Percentiles rank a stretch among this genome's conserved stretches.
These are phyloP conservation scores for Raphanus raphanistrum DNA, from an alignment of 345 rosid species.

Conservation along the genomic window DNA sequence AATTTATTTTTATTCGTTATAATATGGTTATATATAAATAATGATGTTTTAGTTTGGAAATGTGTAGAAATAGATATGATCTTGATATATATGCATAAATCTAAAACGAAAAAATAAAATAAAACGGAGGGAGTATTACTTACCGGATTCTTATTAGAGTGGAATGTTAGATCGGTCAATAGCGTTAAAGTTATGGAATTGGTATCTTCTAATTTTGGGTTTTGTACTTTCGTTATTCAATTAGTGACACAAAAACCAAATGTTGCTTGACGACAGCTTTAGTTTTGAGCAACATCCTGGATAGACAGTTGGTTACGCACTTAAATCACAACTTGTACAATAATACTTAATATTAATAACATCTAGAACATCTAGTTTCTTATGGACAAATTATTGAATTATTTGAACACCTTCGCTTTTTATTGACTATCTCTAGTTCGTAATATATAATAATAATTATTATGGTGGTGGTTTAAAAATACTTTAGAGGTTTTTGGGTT, in stretches of 20 bases:
- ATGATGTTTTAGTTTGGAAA: no score
- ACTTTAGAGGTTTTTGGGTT: not conserved
- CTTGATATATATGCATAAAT: no score
- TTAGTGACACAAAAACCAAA: conserved; percentile 1
- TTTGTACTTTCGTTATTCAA: not conserved
- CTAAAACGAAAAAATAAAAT: no score
- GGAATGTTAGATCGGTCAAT: not conserved
- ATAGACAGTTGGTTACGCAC: conserved; percentile 6
- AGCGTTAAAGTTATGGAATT: not conserved
- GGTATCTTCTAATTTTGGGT: not conserved
- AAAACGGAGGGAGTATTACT: not conserved
- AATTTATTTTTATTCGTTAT: no score
- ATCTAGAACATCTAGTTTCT: not conserved
- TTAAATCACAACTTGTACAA: not conserved
- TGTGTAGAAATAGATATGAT: no score
- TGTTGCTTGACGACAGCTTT: conserved; percentile 13
- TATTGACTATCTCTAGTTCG: not conserved
- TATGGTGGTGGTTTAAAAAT: not conserved
- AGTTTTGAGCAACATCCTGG: conserved; percentile 2
- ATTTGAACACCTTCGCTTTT: not conserved
- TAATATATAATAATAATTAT: not conserved
- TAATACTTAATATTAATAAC: not conserved
- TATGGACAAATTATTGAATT: not conserved
- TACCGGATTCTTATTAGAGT: not conserved
- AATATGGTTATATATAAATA: no score